Conservation (phyloP, 2,329 filamentous ascomycete genomes). For the Coccinonectria pachysandricola region DNA sequence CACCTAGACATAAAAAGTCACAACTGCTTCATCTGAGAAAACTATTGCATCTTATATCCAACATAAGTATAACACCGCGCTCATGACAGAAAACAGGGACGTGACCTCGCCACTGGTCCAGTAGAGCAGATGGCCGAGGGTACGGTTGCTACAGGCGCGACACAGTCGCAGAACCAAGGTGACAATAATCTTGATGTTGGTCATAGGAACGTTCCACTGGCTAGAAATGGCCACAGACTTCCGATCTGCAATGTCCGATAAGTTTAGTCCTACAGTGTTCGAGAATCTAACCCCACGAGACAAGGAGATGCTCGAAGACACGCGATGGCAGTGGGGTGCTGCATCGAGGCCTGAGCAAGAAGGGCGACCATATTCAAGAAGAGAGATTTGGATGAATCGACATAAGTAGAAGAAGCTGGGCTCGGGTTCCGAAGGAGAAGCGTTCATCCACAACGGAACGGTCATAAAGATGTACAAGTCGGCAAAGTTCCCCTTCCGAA, state of each 20-base stretch:
- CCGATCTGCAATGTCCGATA: conserved; percentile 9
- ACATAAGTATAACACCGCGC: too few species aligned
- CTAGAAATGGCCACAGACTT: conserved; percentile 2
- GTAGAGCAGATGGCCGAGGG: conserved; percentile 3
- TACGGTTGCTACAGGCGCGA: conserved; percentile 2
- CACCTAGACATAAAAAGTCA: too few species aligned
- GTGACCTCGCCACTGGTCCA: conserved; percentile 1
- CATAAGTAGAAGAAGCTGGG: conserved; percentile 19
- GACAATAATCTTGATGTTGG: conserved; percentile 1
- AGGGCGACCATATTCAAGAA: conserved; percentile 11
- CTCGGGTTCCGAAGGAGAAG: conserved; percentile 21
- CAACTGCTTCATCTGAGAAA: too few species aligned
- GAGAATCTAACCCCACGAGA: conserved; percentile 3
- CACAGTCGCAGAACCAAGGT: conserved; percentile 3
- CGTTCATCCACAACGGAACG: conserved; percentile 17
- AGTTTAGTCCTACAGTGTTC: conserved; percentile 14
- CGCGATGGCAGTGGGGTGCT: conserved; percentile 8
- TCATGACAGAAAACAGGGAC: conserved; percentile 4
- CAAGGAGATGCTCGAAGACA: conserved; percentile 1
- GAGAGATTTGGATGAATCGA: conserved; percentile 10
- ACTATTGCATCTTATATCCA: too few species aligned
- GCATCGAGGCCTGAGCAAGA: too few species aligned
- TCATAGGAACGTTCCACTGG: conserved; percentile 7
- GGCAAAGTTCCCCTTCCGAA: conserved; percentile 19
- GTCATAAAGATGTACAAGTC: conserved; percentile 23